Conservation (phyloP, 345 rosid species). For the Pistacia integerrima region DNA sequence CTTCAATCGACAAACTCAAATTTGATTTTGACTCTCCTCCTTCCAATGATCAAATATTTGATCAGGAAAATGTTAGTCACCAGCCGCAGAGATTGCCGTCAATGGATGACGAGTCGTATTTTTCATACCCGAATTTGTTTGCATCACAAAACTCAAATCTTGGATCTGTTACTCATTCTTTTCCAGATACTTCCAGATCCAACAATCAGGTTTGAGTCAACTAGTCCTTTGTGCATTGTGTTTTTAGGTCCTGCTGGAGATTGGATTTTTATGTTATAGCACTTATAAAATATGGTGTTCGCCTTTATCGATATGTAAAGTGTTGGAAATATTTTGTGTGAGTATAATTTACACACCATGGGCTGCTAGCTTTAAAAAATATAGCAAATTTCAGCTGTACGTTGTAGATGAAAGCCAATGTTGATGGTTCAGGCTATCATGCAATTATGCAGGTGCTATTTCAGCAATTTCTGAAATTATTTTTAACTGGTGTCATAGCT, state of each 20-base stretch:
- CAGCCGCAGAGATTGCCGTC: slow-evolving; percentile 70
- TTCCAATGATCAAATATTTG: slow-evolving; percentile 19
- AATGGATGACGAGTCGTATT: slow-evolving; percentile 79
- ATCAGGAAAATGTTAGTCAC: slow-evolving; percentile 34
- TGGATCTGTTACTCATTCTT: slow-evolving; percentile 36
- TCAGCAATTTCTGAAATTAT: too few species aligned
- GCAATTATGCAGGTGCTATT: too few species aligned
- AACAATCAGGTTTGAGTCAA: slow-evolving; percentile 28
- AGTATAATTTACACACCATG: background rate
- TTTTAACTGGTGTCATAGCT: too few species aligned
- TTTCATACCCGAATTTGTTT: slow-evolving; percentile 83
- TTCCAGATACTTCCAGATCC: slow-evolving; percentile 32
- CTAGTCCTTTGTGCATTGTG: background rate
- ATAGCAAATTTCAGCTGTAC: background rate
- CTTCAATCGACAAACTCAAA: slow-evolving; percentile 38
- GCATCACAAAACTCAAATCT: slow-evolving; percentile 34
- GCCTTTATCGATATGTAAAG: slow-evolving; percentile 20
- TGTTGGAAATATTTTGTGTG: background rate
- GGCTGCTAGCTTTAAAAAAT: background rate
- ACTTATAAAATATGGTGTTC: background rate
- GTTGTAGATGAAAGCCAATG: background rate
- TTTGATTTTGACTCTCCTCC: slow-evolving; percentile 34
- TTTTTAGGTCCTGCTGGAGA: slow-evolving; percentile 5
- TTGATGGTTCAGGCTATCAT: background rate
- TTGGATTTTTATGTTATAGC: slow-evolving; percentile 11